phyloP scores from a whole-genome alignment of 257 asterid species.

The Solanum pennellii region DNA sequence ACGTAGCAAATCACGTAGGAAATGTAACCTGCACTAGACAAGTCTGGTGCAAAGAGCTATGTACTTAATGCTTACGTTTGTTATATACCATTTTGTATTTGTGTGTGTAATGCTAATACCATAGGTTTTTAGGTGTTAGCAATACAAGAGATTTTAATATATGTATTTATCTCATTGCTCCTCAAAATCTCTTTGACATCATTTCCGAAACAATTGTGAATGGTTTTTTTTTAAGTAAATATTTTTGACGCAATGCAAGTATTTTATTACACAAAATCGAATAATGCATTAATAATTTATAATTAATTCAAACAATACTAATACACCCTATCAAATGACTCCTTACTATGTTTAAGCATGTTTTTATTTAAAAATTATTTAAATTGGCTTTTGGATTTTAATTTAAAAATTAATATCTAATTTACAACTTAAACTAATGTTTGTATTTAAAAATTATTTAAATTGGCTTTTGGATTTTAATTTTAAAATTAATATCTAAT shows the following conservation, averaged over 20 bases:
- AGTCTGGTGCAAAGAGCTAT: too few relatives aligned
- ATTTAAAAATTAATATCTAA: not conserved
- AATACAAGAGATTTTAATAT: not conserved
- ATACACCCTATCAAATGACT: not conserved
- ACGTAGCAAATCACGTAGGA: not conserved
- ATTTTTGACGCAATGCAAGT: not conserved
- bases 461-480: too few relatives aligned
- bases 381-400: too few relatives aligned
- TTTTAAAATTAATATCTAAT: too few relatives aligned
- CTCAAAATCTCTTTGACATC: not conserved
- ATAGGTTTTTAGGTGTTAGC: not conserved
- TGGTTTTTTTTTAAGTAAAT: too few relatives aligned
- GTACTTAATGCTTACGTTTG: not conserved
- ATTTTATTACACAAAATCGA: too few relatives aligned
- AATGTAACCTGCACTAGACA: too few relatives aligned
- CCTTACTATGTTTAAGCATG: too few relatives aligned
- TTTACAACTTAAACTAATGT: too few relatives aligned
- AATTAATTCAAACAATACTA: not conserved
- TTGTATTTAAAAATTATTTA: too few relatives aligned
- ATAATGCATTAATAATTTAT: not conserved
- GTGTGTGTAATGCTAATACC: not conserved
- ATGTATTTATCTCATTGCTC: not conserved
- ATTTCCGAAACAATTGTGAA: too few relatives aligned
- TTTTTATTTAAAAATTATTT: too few relatives aligned
- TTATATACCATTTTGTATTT: not conserved